Evolutionary conservation across 345 rosid genomes (phyloP), one percentile per base, ranked within the genome.

Genomic region (Ceriops zippeliana): DNA sequence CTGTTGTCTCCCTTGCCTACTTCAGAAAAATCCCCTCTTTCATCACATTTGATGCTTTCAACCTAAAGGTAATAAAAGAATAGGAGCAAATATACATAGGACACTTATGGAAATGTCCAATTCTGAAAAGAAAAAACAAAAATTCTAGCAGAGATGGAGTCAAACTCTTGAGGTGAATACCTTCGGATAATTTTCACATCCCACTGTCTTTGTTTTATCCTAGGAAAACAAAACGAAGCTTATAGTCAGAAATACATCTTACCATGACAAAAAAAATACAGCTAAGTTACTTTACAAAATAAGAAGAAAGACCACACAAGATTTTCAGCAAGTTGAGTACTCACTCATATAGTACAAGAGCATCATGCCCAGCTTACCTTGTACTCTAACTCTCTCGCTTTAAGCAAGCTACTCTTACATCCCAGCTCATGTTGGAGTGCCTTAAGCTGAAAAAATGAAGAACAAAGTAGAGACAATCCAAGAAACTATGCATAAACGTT

Each of bases 401-500:
- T 66, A 72, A 81, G 80, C 78, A 87, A 46, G 62, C 79, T 82
- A 58, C 79, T 83, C 76, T 78, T 86, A 78, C 92, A 88, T 61
- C 87, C 86, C 72, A 90, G 85, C 74, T 90, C 92, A 77, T 90
- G 97, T 27, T 82, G 83, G 78, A 85, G 88, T 64, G 72, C 64
- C 77, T 75, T 83, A 30, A 88, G 80, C 93, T 90, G 82, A 70
- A 80, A 61, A 68, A n/a, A 56, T 58, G 62, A 61, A 75, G 51
- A 79, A 76, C 72, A 65, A 65, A 46, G 60, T 67, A 30, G 57
- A 5, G 27, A 64, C 70, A 79, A 71, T 1, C 1, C 52, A 34
- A 53, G 27, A 66, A 66, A 54, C 6, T 24, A 21, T 54, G 13
- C 7, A 11, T 46, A n/a, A 65, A 5, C 17, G 24, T 46, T 34